Evolutionary conservation across 2,329 filamentous ascomycete genomes (phyloP), one percentile per base, ranked within the genome.

Genomic region (Calonectria honghensis): DNA sequence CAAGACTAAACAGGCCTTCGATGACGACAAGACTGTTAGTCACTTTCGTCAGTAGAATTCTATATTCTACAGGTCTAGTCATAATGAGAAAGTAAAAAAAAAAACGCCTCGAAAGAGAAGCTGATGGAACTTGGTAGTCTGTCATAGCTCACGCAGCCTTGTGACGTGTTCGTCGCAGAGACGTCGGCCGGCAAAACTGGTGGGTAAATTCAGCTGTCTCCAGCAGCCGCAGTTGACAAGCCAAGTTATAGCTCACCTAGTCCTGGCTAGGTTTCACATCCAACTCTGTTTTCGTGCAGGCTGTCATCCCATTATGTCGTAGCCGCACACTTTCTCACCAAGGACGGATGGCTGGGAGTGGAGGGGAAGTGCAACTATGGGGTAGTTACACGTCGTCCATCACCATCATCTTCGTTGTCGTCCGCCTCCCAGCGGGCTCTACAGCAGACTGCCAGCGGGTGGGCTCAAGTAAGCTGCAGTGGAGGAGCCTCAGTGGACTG

Each of bases 131-230:
- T 64, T 39, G 29, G 35, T 51, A 37, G 51, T 11, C 35, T 45
- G 52, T 72, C 63, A 67, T 67, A 72, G 69, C 69, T 57, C 37
- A 61, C 48, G 14, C 61, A 73, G 71, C 71, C 66, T 73, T 68
- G 76, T 80, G 78, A 79, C 78, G 77, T 80, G 78, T 78, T 75
- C 78, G 39, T 75, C 73, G 72, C 69, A 75, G 75, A 74, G 71
- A 52, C 57, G 71, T 69, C 71, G 66, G 66, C 31, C 37, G 66
- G 66, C 57, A 69, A 59, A 68, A 61, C 66, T 52, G 39, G 70
- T 64, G 65, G 65, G 57, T 57, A 65, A 69, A 68, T 72, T 35
- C 41, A 72, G 63, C 70, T 72, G 52, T 24, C 32, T 61, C 64
- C 48, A 69, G 66, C 37, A 41, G 35, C 35, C 57, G 35, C 57